Percentiles rank a stretch among this genome's conserved stretches.
These are phyloP conservation scores for Ogataea populi-albae DNA, from an alignment of 805 yeast species.

Conservation along the genomic window DNA sequence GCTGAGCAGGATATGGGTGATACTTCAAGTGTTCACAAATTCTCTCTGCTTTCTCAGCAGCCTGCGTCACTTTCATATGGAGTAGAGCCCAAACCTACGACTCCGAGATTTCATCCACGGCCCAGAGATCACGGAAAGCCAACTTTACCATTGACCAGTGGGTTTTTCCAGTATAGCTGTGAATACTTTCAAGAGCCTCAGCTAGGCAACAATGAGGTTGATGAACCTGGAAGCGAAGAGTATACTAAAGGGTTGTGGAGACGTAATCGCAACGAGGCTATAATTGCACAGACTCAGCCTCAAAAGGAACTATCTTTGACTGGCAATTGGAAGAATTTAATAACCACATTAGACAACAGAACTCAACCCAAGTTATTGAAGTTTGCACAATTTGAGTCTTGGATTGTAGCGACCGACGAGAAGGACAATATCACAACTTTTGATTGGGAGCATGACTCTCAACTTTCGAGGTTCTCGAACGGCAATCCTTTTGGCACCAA, in stretches of 20 bases:
- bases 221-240: conserved; percentile 89
- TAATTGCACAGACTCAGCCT: conserved; percentile 84
- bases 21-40: conserved; percentile 20
- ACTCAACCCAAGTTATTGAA: conserved; percentile 76
- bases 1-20: conserved; percentile 22
- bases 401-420: conserved; percentile 76
- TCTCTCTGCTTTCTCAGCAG: conserved; percentile 25
- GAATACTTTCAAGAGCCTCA: conserved; percentile 98
- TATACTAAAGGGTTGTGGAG: conserved; percentile 85
- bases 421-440: conserved; percentile 80
- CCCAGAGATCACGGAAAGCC: conserved; percentile 35
- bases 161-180: conserved; percentile 70
- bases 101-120: conserved; percentile 51
- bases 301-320: conserved; percentile 79
- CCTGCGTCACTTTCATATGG: conserved; percentile 35
- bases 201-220: conserved; percentile 76
- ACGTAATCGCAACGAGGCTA: conserved; percentile 80
- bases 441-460: conserved; percentile 73
- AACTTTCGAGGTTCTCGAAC: conserved; percentile 69
- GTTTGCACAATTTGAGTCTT: conserved; percentile 89
- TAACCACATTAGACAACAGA: conserved; percentile 60
- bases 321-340: conserved; percentile 79
- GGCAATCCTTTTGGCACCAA: conserved; percentile 85
- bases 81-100: conserved; percentile 49
- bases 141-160: conserved; percentile 53